Percentiles rank a stretch among this genome's conserved stretches.
Evolutionary conservation across 305 asterid genomes (phyloP).

Genomic region (Plantago coronopus): DNA sequence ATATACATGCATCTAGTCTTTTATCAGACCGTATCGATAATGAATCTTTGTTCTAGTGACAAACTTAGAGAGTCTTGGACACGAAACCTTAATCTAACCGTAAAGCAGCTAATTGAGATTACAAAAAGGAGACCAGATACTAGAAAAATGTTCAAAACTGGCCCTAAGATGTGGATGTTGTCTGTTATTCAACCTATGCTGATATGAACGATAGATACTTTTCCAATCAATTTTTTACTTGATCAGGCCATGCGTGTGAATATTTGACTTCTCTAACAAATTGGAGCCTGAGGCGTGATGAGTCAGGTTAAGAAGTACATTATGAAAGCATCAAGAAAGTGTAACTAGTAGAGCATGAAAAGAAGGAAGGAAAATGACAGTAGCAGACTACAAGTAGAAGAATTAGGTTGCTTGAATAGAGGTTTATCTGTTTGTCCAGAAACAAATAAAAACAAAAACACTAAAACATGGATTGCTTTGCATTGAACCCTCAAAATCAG

Average conservation of each 20-base stretch:
- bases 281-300: not conserved
- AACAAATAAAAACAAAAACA: slow-evolving; percentile 9
- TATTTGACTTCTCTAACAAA: not conserved
- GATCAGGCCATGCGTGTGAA: not conserved
- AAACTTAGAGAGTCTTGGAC: not conserved
- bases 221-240: not conserved
- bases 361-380: slow-evolving; percentile 11
- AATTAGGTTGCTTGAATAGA: not conserved
- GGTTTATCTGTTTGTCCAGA: not conserved
- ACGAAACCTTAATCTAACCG: not conserved
- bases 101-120: no score
- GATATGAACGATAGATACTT: not conserved
- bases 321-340: not conserved
- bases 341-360: not conserved
- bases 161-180: slow-evolving; percentile 7
- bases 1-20: no score
- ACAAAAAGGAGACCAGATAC: not conserved
- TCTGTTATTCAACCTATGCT: slow-evolving; percentile 1
- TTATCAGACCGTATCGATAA: not conserved
- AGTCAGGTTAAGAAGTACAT: slow-evolving; percentile 1
- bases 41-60: no score
- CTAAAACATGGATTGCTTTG: slow-evolving; percentile 23
- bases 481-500: slow-evolving; percentile 50
- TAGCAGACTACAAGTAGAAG: no score
- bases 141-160: not conserved